Evolutionary conservation across 371 early-diverging fungal species (phyloP), one percentile per base, ranked within the genome.

Genomic region (Gilbertella persicaria): DNA sequence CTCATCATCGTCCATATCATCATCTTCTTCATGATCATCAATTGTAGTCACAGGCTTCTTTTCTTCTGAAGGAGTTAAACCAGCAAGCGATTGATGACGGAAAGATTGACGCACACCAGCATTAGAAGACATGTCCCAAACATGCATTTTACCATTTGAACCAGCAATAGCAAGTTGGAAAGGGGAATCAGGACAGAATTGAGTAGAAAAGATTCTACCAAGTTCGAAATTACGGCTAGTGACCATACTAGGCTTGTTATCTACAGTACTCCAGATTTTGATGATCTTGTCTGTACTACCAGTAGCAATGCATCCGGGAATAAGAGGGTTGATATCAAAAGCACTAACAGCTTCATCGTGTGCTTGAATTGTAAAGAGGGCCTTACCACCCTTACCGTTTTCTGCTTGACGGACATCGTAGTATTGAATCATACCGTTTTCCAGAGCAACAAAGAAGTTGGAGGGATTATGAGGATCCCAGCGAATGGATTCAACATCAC

Each of bases 71-170:
- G 58, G 36, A 19, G 46, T 43, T 7, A 60, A 67, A 24, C 64
- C 54, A 6, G 53, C 63, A 21, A 67, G 45, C 6, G 71, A 51
- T 20, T 69, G 65, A 28, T 64, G 58, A 7, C 81, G 69, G 66
- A 92, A 91, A 9, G 85, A 80, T 41, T 84, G 64, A 50, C 93
- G 78, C 5, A 96, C 83, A 49, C 88, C 87, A 16, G 86, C 85
- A 58, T 94, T 97, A 8, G 87, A 84, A 24, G 87, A 82, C 68
- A 96, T 71, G 60, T 98, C 93, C 96, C 96, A 95, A 7, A 98
- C 79, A 24, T 89, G 83, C 43, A 95, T 76, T 50, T 89, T 88
- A 58, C 97, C 97, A 16, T 79, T 81, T 4, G 90, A 90, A 24
- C 98, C 98, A 38, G 88, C 92, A 40, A 92, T 83, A 4, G 95